Percentiles rank a stretch among this genome's conserved stretches.
phyloP scores from a whole-genome alignment of 345 rosid species.

The Hevea brasiliensis region DNA sequence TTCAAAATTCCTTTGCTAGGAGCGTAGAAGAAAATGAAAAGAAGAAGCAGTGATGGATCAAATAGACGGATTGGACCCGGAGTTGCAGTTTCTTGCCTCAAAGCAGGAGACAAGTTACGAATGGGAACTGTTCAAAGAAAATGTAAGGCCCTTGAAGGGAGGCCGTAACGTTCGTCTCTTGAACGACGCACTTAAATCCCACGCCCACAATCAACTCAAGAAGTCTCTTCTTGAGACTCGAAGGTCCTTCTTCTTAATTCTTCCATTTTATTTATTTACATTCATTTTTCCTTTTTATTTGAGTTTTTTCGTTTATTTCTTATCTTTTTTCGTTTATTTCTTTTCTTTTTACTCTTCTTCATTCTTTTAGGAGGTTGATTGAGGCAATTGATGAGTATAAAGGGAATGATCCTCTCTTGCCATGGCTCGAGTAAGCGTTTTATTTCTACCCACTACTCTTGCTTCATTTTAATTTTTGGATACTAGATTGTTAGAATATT shows the following conservation, averaged over 20 bases:
- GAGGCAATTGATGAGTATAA: slow-evolving; percentile 68
- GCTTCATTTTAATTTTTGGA: background rate
- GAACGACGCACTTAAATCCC: slow-evolving; percentile 74
- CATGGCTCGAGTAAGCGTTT: slow-evolving; percentile 73
- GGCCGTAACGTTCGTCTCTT: slow-evolving; percentile 73
- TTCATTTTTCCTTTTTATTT: background rate
- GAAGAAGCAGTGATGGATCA: slow-evolving; percentile 28
- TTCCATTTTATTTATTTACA: background rate
- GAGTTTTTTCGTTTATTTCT: background rate
- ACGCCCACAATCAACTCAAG: slow-evolving; percentile 45
- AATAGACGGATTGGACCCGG: slow-evolving; percentile 58
- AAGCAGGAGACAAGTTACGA: slow-evolving; percentile 68
- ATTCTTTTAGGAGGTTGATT: slow-evolving; percentile 56
- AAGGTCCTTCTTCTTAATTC: slow-evolving; percentile 36
- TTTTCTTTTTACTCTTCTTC: background rate
- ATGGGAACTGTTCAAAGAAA: slow-evolving; percentile 94
- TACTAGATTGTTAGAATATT: no score
- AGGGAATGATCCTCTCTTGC: slow-evolving; percentile 82
- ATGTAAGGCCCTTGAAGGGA: slow-evolving; percentile 79
- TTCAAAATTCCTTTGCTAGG: background rate
- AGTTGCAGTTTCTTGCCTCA: slow-evolving; percentile 67
- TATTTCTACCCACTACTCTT: background rate
- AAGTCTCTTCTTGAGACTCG: slow-evolving; percentile 61
- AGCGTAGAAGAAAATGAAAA: background rate
- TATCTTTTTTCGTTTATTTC: background rate